phyloP scores from a whole-genome alignment of 1,139 yeast genomes.

The Blastobotrys raffinosifermentans region DNA sequence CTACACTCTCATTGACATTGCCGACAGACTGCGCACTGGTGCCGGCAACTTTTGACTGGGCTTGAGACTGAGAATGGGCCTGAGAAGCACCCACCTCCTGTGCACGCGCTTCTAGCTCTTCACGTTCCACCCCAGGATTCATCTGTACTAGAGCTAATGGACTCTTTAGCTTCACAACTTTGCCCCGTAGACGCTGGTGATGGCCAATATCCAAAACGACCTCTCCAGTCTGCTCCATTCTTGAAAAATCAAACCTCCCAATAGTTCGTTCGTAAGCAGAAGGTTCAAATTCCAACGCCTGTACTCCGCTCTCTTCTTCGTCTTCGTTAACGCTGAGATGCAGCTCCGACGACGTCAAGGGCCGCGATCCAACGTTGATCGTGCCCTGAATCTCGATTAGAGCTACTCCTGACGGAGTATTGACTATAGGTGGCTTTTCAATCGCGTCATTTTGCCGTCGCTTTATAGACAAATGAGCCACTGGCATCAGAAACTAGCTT shows the following conservation, averaged over 20 bases:
- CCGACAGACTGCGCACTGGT: slow-evolving; percentile 6
- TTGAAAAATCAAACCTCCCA: slow-evolving; percentile 24
- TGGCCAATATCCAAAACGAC: slow-evolving; percentile 30
- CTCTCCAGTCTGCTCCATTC: slow-evolving; percentile 17
- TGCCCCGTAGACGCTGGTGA: slow-evolving; percentile 33
- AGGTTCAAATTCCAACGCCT: slow-evolving; percentile 3
- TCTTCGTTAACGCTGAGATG: slow-evolving; percentile 9
- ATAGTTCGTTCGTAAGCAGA: slow-evolving; percentile 7
- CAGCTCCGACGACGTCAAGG: slow-evolving; percentile 16
- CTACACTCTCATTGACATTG: slow-evolving; percentile 15
- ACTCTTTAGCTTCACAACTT: slow-evolving; percentile 27
- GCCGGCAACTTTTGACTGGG: slow-evolving; percentile 8
- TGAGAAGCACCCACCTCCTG: slow-evolving; percentile 7
- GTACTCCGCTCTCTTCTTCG: slow-evolving; percentile 3
- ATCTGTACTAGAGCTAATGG: slow-evolving; percentile 33
- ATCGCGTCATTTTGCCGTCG: no score
- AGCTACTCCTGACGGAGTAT: slow-evolving; percentile 31
- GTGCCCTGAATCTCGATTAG: slow-evolving; percentile 33
- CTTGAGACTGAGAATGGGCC: slow-evolving; percentile 1
- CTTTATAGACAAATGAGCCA: no score
- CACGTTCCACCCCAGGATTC: slow-evolving; percentile 5
- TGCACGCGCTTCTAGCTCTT: slow-evolving; percentile 4
- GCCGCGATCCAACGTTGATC: slow-evolving; percentile 25
- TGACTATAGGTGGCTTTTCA: slow-evolving; percentile 23
- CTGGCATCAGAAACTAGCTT: no score